Evolutionary conservation across 441 rosid species (phyloP).

Genomic region (Brassica hybrid): DNA sequence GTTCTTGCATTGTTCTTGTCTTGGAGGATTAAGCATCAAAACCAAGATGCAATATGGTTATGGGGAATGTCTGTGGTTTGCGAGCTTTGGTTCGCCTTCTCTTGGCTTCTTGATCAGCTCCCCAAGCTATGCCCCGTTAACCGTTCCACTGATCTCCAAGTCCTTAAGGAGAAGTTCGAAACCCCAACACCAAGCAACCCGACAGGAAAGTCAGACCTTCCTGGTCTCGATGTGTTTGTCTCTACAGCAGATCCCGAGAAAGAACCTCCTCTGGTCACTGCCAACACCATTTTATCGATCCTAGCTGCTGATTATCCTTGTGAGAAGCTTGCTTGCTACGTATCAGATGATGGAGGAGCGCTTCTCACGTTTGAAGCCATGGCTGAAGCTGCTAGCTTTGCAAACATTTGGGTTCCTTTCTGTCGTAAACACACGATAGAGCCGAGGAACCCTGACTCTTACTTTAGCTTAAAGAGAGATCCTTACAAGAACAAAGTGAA

Average conservation of each 20-base stretch:
- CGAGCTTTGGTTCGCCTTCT: constrained; percentile 96
- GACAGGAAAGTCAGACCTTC: constrained; percentile 85
- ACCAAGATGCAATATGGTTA: constrained; percentile 78
- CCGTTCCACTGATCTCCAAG: constrained; percentile 86
- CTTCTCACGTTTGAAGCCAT: constrained; percentile 86
- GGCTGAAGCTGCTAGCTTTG: constrained; percentile 90
- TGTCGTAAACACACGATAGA: constrained; percentile 72
- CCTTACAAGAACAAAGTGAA: constrained; percentile 7
- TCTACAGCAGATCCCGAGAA: constrained; percentile 90
- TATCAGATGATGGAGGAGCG: constrained; percentile 87
- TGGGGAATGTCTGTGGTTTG: constrained; percentile 98
- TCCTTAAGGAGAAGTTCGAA: constrained; percentile 85
- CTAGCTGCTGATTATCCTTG: constrained; percentile 79
- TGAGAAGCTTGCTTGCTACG: constrained; percentile 86
- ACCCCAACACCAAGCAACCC: constrained; percentile 63
- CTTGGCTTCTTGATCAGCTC: constrained; percentile 92
- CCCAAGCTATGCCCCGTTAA: constrained; percentile 91
- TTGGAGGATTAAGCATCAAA: constrained; percentile 70
- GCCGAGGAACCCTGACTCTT: constrained; percentile 77
- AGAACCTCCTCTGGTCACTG: constrained; percentile 88
- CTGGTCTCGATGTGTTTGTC: constrained; percentile 78
- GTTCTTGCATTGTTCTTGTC: constrained; percentile 72
- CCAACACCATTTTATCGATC: constrained; percentile 83
- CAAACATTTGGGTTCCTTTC: constrained; percentile 75
- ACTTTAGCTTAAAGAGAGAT: constrained; percentile 42